Percentiles rank a stretch among this genome's conserved stretches.
Conservation (phyloP, 495 filamentous ascomycete species). For the Penicillium riverlandense region DNA sequence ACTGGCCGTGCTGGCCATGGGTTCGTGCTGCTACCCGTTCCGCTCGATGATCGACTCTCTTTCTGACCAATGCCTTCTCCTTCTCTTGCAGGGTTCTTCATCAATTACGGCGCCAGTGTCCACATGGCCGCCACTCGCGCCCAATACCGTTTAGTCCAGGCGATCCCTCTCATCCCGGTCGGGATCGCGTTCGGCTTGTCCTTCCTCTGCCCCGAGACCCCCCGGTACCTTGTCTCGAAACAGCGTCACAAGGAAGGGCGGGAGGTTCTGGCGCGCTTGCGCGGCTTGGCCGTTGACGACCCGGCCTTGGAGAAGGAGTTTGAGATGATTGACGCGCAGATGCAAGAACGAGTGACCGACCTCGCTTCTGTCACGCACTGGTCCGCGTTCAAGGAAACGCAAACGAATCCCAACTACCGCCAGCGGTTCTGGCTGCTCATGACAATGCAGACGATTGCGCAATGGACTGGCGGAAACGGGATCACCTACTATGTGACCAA, state of each 20-base stretch:
- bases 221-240: conserved; percentile 35
- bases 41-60: too few relatives aligned
- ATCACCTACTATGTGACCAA: conserved; percentile 40
- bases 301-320: conserved; percentile 27
- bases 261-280: conserved; percentile 31
- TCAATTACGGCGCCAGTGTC: conserved; percentile 37
- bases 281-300: conserved; percentile 23
- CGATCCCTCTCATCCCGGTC: conserved; percentile 34
- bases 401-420: conserved; percentile 33
- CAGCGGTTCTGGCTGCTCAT: conserved; percentile 41
- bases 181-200: conserved; percentile 31
- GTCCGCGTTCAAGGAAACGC: conserved; percentile 36
- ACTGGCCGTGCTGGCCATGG: conserved; percentile 28
- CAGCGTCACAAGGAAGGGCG: conserved; percentile 25
- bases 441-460: conserved; percentile 37
- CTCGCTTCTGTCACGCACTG: conserved; percentile 27
- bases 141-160: conserved; percentile 39
- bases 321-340: conserved; percentile 25
- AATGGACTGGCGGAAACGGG: conserved; percentile 43
- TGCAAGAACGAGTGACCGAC: conserved; percentile 18
- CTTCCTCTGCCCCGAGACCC: conserved; percentile 32
- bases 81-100: conserved; percentile 33
- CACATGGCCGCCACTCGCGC: conserved; percentile 31
- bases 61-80: background rate
- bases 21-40: conserved; percentile 15